Percentiles rank a stretch among this genome's conserved stretches.
Evolutionary conservation across 2,329 filamentous ascomycete species (phyloP).

Genomic region (Ophiognomonia clavigignenti-juglandacearum): DNA sequence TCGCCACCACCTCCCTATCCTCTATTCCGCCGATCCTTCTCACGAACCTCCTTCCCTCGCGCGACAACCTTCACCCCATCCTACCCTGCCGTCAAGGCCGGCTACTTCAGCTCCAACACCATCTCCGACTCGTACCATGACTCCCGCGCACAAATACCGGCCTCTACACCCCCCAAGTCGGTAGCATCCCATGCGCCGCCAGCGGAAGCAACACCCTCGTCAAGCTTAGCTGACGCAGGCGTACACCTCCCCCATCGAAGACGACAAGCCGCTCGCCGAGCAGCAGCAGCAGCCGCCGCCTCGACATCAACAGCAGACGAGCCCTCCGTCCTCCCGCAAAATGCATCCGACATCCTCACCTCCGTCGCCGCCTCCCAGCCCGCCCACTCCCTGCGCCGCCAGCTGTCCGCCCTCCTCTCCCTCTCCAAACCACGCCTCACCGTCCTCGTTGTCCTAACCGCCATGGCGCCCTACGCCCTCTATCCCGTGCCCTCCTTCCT

Average conservation of each 20-base stretch:
- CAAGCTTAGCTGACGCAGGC: not conserved
- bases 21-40: conserved; percentile 16
- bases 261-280: conserved; percentile 22
- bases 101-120: conserved; percentile 31
- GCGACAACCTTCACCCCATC: conserved; percentile 13
- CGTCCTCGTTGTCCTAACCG: conserved; percentile 83
- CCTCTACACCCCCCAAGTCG: conserved; percentile 3
- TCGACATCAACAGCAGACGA: conserved; percentile 12
- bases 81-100: conserved; percentile 22
- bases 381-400: conserved; percentile 53
- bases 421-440: conserved; percentile 94
- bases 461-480: conserved; percentile 85
- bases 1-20: not conserved
- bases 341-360: conserved; percentile 50
- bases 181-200: conserved; percentile 9
- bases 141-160: conserved; percentile 7
- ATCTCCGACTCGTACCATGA: conserved; percentile 26
- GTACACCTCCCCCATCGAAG: conserved; percentile 22
- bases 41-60: conserved; percentile 18
- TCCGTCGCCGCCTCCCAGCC: conserved; percentile 46
- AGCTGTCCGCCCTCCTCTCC: conserved; percentile 76
- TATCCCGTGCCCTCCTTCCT: conserved; percentile 90
- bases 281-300: conserved; percentile 1
- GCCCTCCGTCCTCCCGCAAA: conserved; percentile 23
- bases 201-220: not conserved